Conservation (phyloP, 2,329 filamentous ascomycete species). For the Diplodia seriata region DNA sequence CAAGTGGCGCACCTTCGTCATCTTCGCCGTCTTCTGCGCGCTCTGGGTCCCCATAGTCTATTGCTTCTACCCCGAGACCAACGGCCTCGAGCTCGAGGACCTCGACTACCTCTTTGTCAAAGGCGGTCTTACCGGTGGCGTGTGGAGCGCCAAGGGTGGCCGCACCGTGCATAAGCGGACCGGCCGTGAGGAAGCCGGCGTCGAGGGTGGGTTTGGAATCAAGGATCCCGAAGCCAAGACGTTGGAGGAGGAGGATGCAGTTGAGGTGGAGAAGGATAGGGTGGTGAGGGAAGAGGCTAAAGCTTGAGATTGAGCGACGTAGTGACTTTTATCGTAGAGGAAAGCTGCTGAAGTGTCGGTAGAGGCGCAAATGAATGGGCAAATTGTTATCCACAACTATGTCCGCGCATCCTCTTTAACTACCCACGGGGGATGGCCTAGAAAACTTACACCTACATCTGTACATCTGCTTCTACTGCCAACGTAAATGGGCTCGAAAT, state of each 20-base stretch:
- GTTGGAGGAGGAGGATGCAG: background rate
- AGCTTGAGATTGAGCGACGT: background rate
- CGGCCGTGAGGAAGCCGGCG: conserved; percentile 16
- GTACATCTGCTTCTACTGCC: too few species aligned
- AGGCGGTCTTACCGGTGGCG: conserved; percentile 35
- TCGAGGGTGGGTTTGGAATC: conserved; percentile 6
- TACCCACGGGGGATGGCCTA: too few species aligned
- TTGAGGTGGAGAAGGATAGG: background rate
- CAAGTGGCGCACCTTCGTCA: conserved; percentile 69
- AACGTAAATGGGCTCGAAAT: too few species aligned
- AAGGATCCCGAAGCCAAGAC: conserved; percentile 2
- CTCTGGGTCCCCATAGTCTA: conserved; percentile 73
- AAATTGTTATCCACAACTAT: too few species aligned
- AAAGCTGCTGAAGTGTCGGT: too few species aligned
- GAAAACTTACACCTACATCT: too few species aligned
- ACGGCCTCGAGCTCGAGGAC: conserved; percentile 77
- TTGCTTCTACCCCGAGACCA: conserved; percentile 71
- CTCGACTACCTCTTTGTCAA: conserved; percentile 44
- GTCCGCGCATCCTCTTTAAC: too few species aligned
- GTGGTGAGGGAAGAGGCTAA: conserved; percentile 20
- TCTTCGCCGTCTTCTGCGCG: conserved; percentile 76
- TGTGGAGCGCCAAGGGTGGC: conserved; percentile 35
- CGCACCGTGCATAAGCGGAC: conserved; percentile 32
- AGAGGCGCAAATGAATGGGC: too few species aligned
- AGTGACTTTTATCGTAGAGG: background rate